Conservation (phyloP, 1,284 basidiomycete species). For the Microbotryum scabiosae region DNA sequence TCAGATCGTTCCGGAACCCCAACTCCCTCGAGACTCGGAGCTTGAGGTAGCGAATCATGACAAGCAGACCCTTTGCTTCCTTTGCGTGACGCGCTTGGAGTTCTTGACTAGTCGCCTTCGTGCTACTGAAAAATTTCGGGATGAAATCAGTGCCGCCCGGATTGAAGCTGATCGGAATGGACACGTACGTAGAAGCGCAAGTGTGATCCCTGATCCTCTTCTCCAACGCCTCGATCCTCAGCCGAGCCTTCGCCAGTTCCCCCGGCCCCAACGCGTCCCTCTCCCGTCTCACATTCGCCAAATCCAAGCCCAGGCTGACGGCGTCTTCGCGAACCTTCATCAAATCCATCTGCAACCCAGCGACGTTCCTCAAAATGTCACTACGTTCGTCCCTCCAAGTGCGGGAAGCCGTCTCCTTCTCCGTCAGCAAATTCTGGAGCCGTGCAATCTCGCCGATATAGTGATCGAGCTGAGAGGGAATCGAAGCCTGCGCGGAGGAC, state of each 20-base stretch:
- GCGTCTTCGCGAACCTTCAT: conserved; percentile 28
- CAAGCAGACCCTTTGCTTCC: conserved; percentile 77
- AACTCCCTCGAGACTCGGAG: conserved; percentile 81
- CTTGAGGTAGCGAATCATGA: conserved; percentile 86
- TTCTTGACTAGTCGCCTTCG: conserved; percentile 34
- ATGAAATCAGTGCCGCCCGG: too few species aligned
- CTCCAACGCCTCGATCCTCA: conserved; percentile 45
- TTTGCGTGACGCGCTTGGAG: conserved; percentile 55
- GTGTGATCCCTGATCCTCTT: conserved; percentile 51
- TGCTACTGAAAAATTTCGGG: too few species aligned
- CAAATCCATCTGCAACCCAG: conserved; percentile 56
- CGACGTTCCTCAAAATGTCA: conserved; percentile 55
- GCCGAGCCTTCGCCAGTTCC: conserved; percentile 51
- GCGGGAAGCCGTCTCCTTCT: conserved; percentile 16
- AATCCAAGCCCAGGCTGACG: conserved; percentile 24
- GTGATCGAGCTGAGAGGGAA: conserved; percentile 10
- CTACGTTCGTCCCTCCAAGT: conserved; percentile 53
- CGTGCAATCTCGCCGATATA: conserved; percentile 17
- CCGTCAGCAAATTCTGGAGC: neutral
- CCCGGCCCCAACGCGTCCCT: conserved; percentile 55
- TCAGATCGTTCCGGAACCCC: conserved; percentile 65
- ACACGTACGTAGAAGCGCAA: conserved; percentile 49
- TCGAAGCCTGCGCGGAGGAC: conserved; percentile 5
- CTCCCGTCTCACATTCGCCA: conserved; percentile 51
- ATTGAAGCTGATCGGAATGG: too few species aligned